Conservation (phyloP, 345 rosid species). For the Noccaea caerulescens region DNA sequence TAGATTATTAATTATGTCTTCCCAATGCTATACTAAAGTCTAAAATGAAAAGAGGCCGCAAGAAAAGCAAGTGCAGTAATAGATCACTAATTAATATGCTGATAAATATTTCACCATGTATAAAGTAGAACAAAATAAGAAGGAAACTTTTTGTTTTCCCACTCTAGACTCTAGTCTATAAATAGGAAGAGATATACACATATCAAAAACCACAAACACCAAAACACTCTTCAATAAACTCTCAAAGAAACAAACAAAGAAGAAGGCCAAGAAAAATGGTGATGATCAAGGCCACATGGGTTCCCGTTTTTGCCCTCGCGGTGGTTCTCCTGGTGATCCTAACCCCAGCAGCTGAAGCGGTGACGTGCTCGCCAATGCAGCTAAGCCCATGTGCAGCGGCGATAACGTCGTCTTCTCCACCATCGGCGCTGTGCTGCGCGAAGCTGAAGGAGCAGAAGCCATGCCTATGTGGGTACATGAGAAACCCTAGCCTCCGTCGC, state of each 20-base stretch:
- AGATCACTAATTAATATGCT: neutral
- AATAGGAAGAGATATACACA: conserved; percentile 43
- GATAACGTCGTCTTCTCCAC: conserved; percentile 69
- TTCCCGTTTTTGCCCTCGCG: conserved; percentile 46
- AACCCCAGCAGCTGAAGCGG: conserved; percentile 57
- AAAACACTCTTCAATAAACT: conserved; percentile 23
- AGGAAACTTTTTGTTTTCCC: conserved; percentile 28
- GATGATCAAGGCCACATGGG: conserved; percentile 54
- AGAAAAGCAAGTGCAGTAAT: conserved; percentile 29
- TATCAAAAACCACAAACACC: conserved; percentile 25
- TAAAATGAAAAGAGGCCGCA: conserved; percentile 31
- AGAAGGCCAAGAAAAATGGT: conserved; percentile 8
- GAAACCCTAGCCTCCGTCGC: conserved; percentile 69
- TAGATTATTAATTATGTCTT: conserved; percentile 1
- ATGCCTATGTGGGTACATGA: conserved; percentile 85
- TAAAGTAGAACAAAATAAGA: conserved; percentile 9
- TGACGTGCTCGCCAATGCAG: conserved; percentile 75
- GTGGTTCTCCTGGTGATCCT: conserved; percentile 49
- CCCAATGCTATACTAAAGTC: conserved; percentile 11
- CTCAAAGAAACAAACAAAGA: conserved; percentile 33
- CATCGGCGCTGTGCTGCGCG: conserved; percentile 68
- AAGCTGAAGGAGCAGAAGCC: conserved; percentile 88
- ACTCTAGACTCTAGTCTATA: conserved; percentile 52
- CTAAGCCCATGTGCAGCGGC: conserved; percentile 86
- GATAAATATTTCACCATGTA: neutral